Evolutionary conservation across 2,329 filamentous ascomycete species (phyloP).

Genomic region (Fusarium decemcellulare): DNA sequence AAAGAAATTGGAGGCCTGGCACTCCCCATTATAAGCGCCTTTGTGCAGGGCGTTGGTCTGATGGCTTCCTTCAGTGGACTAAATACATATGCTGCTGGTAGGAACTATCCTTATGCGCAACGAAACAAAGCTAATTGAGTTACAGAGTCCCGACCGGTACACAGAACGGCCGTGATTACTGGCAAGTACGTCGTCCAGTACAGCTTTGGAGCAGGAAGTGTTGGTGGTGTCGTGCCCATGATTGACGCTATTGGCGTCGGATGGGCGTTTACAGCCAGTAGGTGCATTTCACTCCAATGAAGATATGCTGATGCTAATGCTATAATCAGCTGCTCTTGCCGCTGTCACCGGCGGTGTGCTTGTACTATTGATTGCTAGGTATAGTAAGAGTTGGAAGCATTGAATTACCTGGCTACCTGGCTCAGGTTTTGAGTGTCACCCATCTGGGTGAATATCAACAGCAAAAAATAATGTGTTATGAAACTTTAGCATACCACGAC

Average conservation of each 20-base stretch:
- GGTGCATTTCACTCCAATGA: slow-evolving; percentile 1
- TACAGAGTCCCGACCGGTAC: slow-evolving; percentile 38
- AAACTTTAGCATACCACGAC: no score
- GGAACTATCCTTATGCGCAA: accelerated
- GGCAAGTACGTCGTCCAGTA: slow-evolving; percentile 47
- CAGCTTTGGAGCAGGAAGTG: slow-evolving; percentile 44
- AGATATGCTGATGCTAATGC: background rate
- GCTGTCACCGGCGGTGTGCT: slow-evolving; percentile 28
- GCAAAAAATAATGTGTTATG: no score
- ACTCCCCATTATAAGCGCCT: slow-evolving; percentile 51
- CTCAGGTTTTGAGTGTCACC: background rate
- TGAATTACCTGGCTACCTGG: background rate
- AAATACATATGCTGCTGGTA: slow-evolving; percentile 58
- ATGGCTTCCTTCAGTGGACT: slow-evolving; percentile 56
- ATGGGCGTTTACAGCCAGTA: slow-evolving; percentile 45
- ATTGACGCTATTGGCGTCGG: slow-evolving; percentile 42
- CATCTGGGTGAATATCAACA: no score
- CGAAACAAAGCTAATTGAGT: background rate
- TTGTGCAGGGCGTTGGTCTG: slow-evolving; percentile 52
- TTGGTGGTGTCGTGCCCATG: slow-evolving; percentile 44
- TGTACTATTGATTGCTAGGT: slow-evolving; percentile 37
- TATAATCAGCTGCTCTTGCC: slow-evolving; percentile 15
- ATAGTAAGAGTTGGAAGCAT: slow-evolving; percentile 39
- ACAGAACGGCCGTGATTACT: slow-evolving; percentile 45
- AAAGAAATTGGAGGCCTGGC: slow-evolving; percentile 51